Evolutionary conservation across 2,329 filamentous ascomycete genomes (phyloP), one percentile per base, ranked within the genome.

Genomic region (Zalaria sp.): DNA sequence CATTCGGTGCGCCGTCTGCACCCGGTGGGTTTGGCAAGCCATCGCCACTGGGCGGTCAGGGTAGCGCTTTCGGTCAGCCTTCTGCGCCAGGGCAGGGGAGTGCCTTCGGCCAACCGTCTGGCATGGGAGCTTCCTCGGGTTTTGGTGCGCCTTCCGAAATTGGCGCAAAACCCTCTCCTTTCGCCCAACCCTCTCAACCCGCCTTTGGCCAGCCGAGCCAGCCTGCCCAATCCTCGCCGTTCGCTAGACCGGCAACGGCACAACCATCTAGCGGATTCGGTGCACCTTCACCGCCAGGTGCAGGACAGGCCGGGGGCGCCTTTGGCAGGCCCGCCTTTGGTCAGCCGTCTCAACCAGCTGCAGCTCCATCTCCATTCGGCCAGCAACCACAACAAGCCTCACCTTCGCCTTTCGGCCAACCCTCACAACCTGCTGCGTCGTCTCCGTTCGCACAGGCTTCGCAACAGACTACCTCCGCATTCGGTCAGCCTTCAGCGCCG

Each of bases 151-250:
- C 45, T 1, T 39, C 42, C 11, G n/a, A 26, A 4, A 25, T 37
- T 2, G 39, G 38, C 10, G 27, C 26, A 27, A 35, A 35, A 25
- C 34, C 40, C 18, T 44, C 53, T 40, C 41, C 54, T n/a, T 58
- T 60, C 40, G 53, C 51, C 6, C 57, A 64, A 41, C 47, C 59
- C 35, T 37, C 27, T 27, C 27, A 28, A 27, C 27, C 27, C 31
- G 32, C 44, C 10, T 46, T 46, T 27, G 44, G 41, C 4, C 45
- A 50, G 28, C 45, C 47, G 18, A 45, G 45, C 5, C 39, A 44
- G 31, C 43, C 27, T 26, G 32, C 18, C 18, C 18, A 18, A 18
- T 18, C 18, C 18, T 18, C 18, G 18, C 18, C 18, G 18, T 18
- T 18, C 18, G 18, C 18, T 18, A 18, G 18, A 18, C 18, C 18